Evolutionary conservation across 164 flowering plant species (phyloP), one percentile per base, ranked within the genome.

Genomic region (Nelumbo lutea): DNA sequence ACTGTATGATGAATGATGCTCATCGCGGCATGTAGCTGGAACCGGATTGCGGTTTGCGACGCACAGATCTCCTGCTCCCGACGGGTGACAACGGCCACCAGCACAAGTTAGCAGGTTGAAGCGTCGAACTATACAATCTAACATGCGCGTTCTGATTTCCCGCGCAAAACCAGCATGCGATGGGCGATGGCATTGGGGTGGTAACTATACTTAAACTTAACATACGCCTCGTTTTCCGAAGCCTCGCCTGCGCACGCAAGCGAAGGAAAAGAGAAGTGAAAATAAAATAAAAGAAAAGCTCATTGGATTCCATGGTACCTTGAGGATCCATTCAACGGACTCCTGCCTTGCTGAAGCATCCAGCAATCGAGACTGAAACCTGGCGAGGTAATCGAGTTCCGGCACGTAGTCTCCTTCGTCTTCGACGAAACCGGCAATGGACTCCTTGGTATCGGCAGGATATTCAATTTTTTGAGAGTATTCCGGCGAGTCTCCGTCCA

Each of bases 301-400:
- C n/a, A 42, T 41, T 3, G 44, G 43, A 43, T 6, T 47, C 2
- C 3, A 13, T 42, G 7, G 50, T 81, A 92, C 99, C 99, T 89
- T 90, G 76, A 92, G 91, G 77, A 90, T 95, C 99, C 99, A 92
- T 60, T 84, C 79, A 68, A 95, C 83, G 27, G 94, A 86, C 14
- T 80, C 84, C 61, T 78, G 75, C 46, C 99, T 72, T 57, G 90
- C 87, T 14, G 89, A 81, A 43, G 79, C 86, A 53, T 95, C 93
- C 52, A 90, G 83, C 5, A 87, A 75, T 63, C 75, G 83, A 48
- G 89, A 81, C n/a, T 73, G 80, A 62, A 83, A 79, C 56, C 80
- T 79, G 3, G 83, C 70, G 9, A 80, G 57, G 76, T 84, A 90
- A 65, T 86, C 91, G 41, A 72, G 64, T 9, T 83, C 89, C 2